phyloP scores from a whole-genome alignment of 495 filamentous ascomycete genomes.

The Astrothelium subdiscretum region DNA sequence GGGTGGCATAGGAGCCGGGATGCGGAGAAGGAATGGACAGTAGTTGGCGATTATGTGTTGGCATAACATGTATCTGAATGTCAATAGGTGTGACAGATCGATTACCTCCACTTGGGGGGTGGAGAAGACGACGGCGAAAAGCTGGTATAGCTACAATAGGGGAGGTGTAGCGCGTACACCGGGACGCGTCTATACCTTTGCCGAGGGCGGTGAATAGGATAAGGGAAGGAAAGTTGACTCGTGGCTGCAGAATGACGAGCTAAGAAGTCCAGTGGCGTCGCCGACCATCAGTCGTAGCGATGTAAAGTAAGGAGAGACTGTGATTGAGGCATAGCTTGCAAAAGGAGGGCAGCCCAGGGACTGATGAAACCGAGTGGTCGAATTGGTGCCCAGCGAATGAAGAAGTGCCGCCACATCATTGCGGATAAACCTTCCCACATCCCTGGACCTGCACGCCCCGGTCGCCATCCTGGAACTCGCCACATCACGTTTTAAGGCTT shows the following conservation, averaged over 20 bases:
- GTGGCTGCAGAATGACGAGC: background rate
- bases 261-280: background rate
- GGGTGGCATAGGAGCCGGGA: background rate
- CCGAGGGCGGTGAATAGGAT: background rate
- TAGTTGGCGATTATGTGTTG: background rate
- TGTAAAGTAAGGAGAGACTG: background rate
- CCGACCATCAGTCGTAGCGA: background rate
- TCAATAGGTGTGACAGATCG: background rate
- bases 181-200: background rate
- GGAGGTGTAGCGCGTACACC: background rate
- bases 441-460: background rate
- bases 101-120: background rate
- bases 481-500: background rate
- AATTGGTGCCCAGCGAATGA: background rate
- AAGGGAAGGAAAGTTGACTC: background rate
- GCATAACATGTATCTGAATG: background rate
- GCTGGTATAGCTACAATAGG: background rate
- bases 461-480: background rate
- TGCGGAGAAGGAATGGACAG: background rate
- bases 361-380: conserved; percentile 4
- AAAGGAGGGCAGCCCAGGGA: background rate
- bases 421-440: background rate
- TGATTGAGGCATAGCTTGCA: background rate
- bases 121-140: background rate
- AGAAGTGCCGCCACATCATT: background rate